These are phyloP conservation scores for Ilyonectria robusta DNA, from an alignment of 2,329 filamentous ascomycete species.

Conservation along the genomic window DNA sequence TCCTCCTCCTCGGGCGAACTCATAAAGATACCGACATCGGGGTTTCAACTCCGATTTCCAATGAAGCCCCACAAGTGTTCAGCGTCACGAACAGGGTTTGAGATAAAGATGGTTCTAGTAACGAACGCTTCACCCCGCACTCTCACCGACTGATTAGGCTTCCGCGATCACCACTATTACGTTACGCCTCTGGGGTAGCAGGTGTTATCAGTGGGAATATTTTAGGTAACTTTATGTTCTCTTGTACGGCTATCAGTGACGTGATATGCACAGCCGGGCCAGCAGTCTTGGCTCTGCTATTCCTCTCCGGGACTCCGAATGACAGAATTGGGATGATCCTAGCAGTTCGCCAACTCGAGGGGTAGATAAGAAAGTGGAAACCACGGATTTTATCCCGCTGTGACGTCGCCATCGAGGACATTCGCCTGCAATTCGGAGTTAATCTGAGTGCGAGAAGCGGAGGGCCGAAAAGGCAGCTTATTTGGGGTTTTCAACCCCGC, in stretches of 20 bases:
- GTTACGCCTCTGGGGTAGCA: neutral
- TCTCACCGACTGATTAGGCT: constrained; percentile 26
- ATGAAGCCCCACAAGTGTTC: constrained; percentile 3
- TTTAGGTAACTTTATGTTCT: constrained; percentile 2
- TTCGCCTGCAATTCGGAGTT: neutral
- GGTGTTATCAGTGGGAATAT: neutral
- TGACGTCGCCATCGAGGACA: neutral
- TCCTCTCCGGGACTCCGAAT: neutral
- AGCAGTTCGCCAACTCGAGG: constrained; percentile 1
- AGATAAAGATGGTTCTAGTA: constrained; percentile 9
- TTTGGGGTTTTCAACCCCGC: no score
- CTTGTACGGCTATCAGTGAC: neutral
- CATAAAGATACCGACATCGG: neutral
- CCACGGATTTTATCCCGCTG: neutral
- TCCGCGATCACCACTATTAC: neutral
- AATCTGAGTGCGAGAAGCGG: constrained; percentile 5
- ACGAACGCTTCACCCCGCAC: constrained; percentile 19
- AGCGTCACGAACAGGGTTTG: constrained; percentile 4
- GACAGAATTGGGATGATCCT: neutral
- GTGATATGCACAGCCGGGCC: neutral
- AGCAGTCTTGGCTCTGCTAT: neutral
- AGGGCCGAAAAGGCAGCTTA: no score
- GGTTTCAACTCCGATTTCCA: neutral
- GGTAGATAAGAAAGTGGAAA: constrained; percentile 18
- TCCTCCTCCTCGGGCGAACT: neutral